Percentiles rank a stretch among this genome's conserved stretches.
Evolutionary conservation across 306 rosid genomes (phyloP).

Genomic region (Clitoria ternatea): DNA sequence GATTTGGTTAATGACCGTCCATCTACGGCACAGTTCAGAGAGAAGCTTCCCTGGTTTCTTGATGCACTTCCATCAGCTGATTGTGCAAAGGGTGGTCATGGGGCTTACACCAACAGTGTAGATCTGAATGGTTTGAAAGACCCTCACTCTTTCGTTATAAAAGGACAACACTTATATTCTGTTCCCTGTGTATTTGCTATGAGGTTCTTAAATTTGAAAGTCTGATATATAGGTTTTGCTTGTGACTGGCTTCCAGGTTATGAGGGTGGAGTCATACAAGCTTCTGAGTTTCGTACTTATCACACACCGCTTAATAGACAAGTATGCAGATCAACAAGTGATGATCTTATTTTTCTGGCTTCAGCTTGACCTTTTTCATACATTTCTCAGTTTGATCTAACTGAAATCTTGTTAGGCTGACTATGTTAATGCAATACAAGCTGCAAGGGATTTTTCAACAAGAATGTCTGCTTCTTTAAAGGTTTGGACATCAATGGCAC

Average conservation of each 20-base stretch:
- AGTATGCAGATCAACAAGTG: conserved; percentile 43
- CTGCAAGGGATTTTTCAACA: conserved; percentile 82
- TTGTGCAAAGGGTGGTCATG: conserved; percentile 99
- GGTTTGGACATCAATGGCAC: conserved; percentile 44
- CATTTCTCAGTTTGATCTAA: conserved; percentile 24
- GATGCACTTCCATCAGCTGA: conserved; percentile 95
- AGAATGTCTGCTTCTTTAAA: conserved; percentile 66
- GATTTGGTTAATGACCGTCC: conserved; percentile 93
- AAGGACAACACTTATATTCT: conserved; percentile 11
- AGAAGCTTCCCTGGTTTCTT: conserved; percentile 99
- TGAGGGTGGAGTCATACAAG: conserved; percentile 65
- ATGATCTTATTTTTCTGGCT: conserved; percentile 19
- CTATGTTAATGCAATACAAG: conserved; percentile 75
- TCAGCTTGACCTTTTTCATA: neutral
- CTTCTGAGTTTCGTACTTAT: conserved; percentile 95
- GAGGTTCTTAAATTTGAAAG: conserved; percentile 8
- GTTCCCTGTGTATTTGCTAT: conserved; percentile 15
- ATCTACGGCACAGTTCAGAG: conserved; percentile 78
- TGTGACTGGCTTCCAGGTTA: conserved; percentile 58
- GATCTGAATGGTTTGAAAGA: conserved; percentile 71
- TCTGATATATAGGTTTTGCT: conserved; percentile 16
- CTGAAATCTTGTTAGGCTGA: conserved; percentile 60
- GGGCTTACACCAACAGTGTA: conserved; percentile 95
- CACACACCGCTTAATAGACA: conserved; percentile 89
- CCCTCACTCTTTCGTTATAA: conserved; percentile 12